A percentile compares a stretch with the other conserved stretches of the same genome.
Evolutionary conservation across 495 filamentous ascomycete species (phyloP).

Genomic region (Podospora australis): DNA sequence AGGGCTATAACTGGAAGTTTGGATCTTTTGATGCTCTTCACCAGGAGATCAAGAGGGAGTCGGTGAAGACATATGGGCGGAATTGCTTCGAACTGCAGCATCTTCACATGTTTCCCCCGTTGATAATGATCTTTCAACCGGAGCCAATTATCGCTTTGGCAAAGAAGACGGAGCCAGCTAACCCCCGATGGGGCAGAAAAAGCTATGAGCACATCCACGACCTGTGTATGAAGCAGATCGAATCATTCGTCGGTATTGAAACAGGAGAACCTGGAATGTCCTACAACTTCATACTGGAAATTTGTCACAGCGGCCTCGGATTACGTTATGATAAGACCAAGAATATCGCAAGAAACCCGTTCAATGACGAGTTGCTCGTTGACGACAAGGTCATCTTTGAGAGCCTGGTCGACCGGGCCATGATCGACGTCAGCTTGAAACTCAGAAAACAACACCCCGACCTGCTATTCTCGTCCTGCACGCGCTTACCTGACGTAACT

Average conservation of each 20-base stretch:
- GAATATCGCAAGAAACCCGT: not conserved
- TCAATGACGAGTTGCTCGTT: not conserved
- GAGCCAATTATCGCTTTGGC: not conserved
- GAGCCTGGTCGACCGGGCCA: not conserved
- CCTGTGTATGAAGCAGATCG: not conserved
- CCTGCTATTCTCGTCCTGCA: not conserved
- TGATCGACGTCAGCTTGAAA: not conserved
- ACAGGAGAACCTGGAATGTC: too few species aligned
- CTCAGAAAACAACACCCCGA: not conserved
- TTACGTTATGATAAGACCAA: not conserved
- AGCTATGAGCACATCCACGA: not conserved
- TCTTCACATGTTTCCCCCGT: not conserved
- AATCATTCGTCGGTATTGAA: not conserved
- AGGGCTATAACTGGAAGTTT: not conserved
- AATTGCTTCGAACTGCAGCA: not conserved
- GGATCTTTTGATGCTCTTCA: not conserved
- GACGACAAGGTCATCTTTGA: slow-evolving; percentile 1
- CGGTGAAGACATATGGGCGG: not conserved
- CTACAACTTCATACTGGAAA: not conserved
- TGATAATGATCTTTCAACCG: not conserved
- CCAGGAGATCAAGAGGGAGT: not conserved
- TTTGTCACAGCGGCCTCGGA: not conserved
- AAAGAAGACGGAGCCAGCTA: not conserved
- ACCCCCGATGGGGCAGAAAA: not conserved
- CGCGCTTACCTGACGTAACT: not conserved